Percentiles rank a stretch among this genome's conserved stretches.
These are phyloP conservation scores for Thalassiosira pacifica DNA, from an alignment of 352 stramenopile species.

Conservation along the genomic window DNA sequence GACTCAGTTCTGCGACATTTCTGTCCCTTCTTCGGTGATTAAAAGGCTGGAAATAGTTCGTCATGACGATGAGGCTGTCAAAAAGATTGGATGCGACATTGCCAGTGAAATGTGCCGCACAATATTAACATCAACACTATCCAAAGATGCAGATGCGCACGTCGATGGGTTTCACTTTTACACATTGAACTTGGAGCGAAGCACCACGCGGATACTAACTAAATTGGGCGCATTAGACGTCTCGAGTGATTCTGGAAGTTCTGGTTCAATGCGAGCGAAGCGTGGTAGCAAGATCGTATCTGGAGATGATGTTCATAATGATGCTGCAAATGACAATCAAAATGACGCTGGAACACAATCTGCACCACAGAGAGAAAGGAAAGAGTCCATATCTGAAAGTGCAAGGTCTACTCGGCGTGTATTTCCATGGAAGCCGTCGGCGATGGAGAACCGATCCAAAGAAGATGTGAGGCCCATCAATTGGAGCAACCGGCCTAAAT, in stretches of 20 bases:
- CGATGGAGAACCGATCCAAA: constrained; percentile 90
- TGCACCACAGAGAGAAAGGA: constrained; percentile 55
- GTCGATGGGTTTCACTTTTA: constrained; percentile 89
- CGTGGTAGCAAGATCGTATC: constrained; percentile 48
- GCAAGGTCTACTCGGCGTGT: constrained; percentile 32
- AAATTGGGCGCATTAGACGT: constrained; percentile 90
- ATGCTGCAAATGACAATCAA: constrained; percentile 46
- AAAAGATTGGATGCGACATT: constrained; percentile 94
- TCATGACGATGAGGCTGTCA: constrained; percentile 93
- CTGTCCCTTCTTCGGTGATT: constrained; percentile 87
- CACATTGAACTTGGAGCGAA: constrained; percentile 89
- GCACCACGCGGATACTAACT: constrained; percentile 74
- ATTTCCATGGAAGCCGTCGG: constrained; percentile 85
- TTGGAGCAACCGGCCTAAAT: constrained; percentile 98
- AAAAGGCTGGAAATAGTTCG: constrained; percentile 89
- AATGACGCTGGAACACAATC: constrained; percentile 20
- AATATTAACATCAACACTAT: constrained; percentile 83
- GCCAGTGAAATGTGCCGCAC: constrained; percentile 93
- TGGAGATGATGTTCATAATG: background rate
- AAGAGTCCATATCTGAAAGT: constrained; percentile 49
- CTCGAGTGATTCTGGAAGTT: constrained; percentile 34
- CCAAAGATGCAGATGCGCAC: constrained; percentile 24
- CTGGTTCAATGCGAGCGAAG: constrained; percentile 7
- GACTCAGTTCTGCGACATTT: constrained; percentile 87
- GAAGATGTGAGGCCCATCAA: constrained; percentile 97